These are phyloP conservation scores for Sporothrix variecibatus DNA, from an alignment of 2,329 filamentous ascomycete genomes.

Conservation along the genomic window DNA sequence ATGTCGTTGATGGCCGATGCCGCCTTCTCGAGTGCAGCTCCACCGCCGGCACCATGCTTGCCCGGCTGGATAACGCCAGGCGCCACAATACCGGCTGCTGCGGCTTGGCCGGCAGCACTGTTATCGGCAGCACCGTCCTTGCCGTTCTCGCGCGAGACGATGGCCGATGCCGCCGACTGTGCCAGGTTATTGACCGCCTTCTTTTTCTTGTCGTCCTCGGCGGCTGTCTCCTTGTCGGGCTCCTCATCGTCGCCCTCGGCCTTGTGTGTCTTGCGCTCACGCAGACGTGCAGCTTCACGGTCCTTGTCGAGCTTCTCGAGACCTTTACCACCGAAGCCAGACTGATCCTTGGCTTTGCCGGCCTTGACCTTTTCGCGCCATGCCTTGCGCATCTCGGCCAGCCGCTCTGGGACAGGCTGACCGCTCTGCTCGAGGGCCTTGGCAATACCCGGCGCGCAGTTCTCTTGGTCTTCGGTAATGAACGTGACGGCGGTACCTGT, in stretches of 20 bases:
- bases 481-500: slow-evolving; percentile 95
- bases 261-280: slow-evolving; percentile 87
- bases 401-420: slow-evolving; percentile 73
- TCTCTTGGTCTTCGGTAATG: slow-evolving; percentile 86
- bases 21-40: slow-evolving; percentile 73
- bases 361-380: slow-evolving; percentile 90
- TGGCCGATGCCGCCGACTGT: slow-evolving; percentile 61
- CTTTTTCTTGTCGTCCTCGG: slow-evolving; percentile 67
- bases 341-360: slow-evolving; percentile 85
- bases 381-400: slow-evolving; percentile 65
- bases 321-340: slow-evolving; percentile 93
- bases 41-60: slow-evolving; percentile 32
- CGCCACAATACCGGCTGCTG: not conserved
- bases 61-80: slow-evolving; percentile 38
- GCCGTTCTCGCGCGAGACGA: slow-evolving; percentile 54
- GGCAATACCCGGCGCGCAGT: slow-evolving; percentile 82
- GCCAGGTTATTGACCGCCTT: slow-evolving; percentile 68
- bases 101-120: slow-evolving; percentile 24
- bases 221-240: slow-evolving; percentile 62
- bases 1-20: slow-evolving; percentile 89
- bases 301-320: slow-evolving; percentile 89
- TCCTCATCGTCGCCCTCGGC: slow-evolving; percentile 84
- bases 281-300: slow-evolving; percentile 80
- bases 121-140: slow-evolving; percentile 36
- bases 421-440: slow-evolving; percentile 93